These are phyloP conservation scores for Amaranthus hypochondriacus DNA, from an alignment of 148 eudicot genomes.

Conservation along the genomic window DNA sequence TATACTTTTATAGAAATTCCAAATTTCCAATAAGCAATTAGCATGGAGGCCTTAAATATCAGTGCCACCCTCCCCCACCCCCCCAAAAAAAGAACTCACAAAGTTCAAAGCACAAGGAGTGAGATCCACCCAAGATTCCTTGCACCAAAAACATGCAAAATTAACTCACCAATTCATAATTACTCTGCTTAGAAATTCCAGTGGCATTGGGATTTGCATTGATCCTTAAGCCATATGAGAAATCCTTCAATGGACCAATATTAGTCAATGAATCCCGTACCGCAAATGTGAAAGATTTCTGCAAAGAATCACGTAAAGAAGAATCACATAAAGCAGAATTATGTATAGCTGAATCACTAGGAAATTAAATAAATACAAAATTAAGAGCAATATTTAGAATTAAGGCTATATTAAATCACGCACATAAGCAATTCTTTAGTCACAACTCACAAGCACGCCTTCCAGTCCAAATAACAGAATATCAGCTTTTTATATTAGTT, in stretches of 20 bases:
- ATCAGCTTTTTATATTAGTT: no score
- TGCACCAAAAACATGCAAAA: conserved; percentile 2
- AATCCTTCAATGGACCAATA: conserved; percentile 90
- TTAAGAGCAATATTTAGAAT: background rate
- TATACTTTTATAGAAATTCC: no score
- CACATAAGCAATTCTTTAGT: background rate
- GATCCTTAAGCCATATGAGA: conserved; percentile 80
- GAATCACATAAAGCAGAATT: background rate
- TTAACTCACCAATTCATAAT: conserved; percentile 80
- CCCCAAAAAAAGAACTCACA: background rate
- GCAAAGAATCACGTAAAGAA: conserved; percentile 31
- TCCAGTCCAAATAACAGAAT: no score
- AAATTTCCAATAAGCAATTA: no score
- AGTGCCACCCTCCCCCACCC: background rate
- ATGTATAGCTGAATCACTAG: conserved; percentile 8
- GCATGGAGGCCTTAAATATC: no score
- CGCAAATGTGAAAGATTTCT: conserved; percentile 87
- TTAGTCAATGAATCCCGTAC: conserved; percentile 88
- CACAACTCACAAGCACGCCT: background rate
- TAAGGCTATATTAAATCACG: background rate
- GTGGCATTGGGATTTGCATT: conserved; percentile 78
- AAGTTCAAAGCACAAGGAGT: background rate
- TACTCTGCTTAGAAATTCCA: conserved; percentile 90
- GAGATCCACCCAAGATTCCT: background rate
- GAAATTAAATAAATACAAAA: background rate